phyloP scores from a whole-genome alignment of 2,329 filamentous ascomycete genomes.

The Ophiocordyceps unilateralis region DNA sequence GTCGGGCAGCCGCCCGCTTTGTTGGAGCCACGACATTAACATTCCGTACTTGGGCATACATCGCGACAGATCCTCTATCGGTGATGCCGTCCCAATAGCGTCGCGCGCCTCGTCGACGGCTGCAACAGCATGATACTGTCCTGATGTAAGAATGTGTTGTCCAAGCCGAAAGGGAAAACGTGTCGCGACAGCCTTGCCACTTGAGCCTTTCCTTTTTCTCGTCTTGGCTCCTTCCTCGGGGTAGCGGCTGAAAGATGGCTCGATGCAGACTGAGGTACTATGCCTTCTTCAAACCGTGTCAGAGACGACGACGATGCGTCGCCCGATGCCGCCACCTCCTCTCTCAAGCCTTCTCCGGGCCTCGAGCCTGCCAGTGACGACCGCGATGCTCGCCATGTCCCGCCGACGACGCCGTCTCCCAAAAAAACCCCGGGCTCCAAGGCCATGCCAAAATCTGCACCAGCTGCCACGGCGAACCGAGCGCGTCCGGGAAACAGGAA shows the following conservation, averaged over 20 bases:
- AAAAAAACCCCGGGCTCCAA: slow-evolving; percentile 2
- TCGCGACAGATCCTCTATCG: too few species aligned
- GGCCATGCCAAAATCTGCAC: slow-evolving; percentile 24
- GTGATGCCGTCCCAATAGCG: slow-evolving; percentile 4
- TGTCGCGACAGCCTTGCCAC: too few species aligned
- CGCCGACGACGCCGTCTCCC: slow-evolving; percentile 2
- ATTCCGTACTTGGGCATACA: too few species aligned
- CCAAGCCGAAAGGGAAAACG: too few species aligned
- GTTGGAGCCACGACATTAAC: neutral
- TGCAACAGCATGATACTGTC: slow-evolving; percentile 5
- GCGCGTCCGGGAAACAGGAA: slow-evolving; percentile 21
- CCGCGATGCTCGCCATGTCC: slow-evolving; percentile 1
- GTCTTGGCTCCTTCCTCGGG: too few species aligned
- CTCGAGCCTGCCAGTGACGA: neutral
- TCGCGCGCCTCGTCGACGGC: slow-evolving; percentile 1
- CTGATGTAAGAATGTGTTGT: slow-evolving; percentile 2
- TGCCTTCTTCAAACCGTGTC: slow-evolving; percentile 7
- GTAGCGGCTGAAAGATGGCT: slow-evolving; percentile 3
- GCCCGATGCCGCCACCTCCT: slow-evolving; percentile 3
- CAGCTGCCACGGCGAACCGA: slow-evolving; percentile 16
- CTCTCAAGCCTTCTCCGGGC: slow-evolving; percentile 1
- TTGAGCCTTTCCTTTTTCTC: neutral
- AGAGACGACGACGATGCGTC: slow-evolving; percentile 6
- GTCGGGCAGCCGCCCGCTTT: neutral
- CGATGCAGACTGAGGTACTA: slow-evolving; percentile 5